Conservation (phyloP, 2,329 filamentous ascomycete species). For the Achaetomium macrosporum region DNA sequence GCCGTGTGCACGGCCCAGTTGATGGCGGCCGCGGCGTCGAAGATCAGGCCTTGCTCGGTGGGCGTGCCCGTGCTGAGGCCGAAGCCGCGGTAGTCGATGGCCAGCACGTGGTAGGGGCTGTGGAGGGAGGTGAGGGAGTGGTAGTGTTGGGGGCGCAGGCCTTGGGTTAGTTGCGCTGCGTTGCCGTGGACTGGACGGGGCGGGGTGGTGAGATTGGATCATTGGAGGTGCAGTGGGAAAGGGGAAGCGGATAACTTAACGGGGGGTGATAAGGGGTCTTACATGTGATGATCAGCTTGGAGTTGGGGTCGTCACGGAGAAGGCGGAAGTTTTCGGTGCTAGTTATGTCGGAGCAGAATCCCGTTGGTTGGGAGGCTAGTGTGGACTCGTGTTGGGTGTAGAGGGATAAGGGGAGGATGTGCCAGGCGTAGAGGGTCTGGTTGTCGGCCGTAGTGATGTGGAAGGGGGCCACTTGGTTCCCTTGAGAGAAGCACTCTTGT, state of each 20-base stretch:
- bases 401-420: constrained; percentile 72
- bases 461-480: constrained; percentile 85
- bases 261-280: constrained; percentile 22
- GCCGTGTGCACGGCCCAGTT: constrained; percentile 64
- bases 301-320: constrained; percentile 56
- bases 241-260: not conserved
- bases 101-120: constrained; percentile 72
- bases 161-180: constrained; percentile 78
- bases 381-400: constrained; percentile 66
- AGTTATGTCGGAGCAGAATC: constrained; percentile 49
- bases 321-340: constrained; percentile 54
- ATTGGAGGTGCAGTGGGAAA: not conserved
- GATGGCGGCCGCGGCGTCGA: constrained; percentile 67
- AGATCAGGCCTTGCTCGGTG: constrained; percentile 73
- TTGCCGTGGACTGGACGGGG: constrained; percentile 49
- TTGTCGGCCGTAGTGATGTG: constrained; percentile 67
- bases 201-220: not conserved
- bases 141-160: constrained; percentile 69
- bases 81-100: constrained; percentile 87
- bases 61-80: constrained; percentile 75
- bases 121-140: constrained; percentile 64
- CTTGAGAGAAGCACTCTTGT: constrained; percentile 38
- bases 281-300: constrained; percentile 60
- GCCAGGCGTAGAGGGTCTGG: constrained; percentile 81
- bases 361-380: constrained; percentile 48